A percentile compares a stretch with the other conserved stretches of the same genome.
Evolutionary conservation across 768 basidiomycete species (phyloP).

Genomic region (Podaxis sp.): DNA sequence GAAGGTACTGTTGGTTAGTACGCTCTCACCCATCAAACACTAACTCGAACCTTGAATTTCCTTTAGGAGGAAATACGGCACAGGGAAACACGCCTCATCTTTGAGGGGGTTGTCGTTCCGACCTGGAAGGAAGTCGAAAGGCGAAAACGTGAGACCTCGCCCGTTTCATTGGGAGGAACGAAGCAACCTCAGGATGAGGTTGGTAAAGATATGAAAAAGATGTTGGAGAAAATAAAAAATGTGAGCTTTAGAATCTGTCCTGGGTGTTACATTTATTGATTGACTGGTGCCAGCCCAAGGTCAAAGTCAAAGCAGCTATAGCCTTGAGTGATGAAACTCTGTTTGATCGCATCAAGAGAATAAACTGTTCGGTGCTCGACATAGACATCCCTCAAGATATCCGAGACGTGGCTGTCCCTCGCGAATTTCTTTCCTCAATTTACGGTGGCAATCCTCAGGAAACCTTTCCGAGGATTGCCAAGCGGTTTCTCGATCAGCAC

Average conservation of each 20-base stretch:
- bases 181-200: not conserved
- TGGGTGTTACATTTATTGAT: not conserved
- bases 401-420: constrained; percentile 9
- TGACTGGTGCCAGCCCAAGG: not conserved
- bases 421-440: constrained; percentile 21
- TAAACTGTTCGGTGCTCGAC: not conserved
- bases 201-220: not conserved
- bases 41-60: not conserved
- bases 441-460: constrained; percentile 27
- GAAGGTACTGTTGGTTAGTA: not conserved
- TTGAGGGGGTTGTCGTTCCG: not conserved
- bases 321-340: not conserved
- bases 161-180: not conserved
- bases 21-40: not conserved
- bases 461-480: constrained; percentile 20
- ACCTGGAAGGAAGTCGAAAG: not conserved
- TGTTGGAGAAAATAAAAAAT: not conserved
- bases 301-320: not conserved
- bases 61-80: not conserved
- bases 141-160: not conserved
- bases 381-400: constrained; percentile 1
- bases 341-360: not conserved
- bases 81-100: not conserved
- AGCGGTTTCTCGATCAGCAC: constrained; percentile 21
- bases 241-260: not conserved